Conservation (phyloP, 202 grass and related monocot species). For the Bolboschoenoplectus hybrid region DNA sequence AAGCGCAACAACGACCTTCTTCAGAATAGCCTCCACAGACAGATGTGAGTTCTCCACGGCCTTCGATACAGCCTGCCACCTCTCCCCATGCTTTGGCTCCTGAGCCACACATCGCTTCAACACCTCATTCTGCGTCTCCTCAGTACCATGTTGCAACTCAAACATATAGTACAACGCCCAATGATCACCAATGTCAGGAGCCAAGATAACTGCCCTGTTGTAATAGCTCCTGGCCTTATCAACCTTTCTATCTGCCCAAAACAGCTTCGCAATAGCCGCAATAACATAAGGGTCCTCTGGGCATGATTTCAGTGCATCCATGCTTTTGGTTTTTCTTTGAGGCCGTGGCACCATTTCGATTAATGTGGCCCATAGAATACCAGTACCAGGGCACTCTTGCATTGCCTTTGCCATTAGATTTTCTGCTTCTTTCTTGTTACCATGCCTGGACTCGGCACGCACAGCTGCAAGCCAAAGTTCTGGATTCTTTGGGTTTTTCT, state of each 20-base stretch:
- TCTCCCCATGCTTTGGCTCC: conserved; percentile 88
- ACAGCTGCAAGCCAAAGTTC: conserved; percentile 94
- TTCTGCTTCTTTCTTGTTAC: conserved; percentile 84
- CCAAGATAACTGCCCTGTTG: conserved; percentile 79
- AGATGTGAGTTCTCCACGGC: conserved; percentile 84
- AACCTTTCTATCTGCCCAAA: conserved; percentile 85
- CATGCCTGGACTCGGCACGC: conserved; percentile 71
- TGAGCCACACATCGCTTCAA: conserved; percentile 71
- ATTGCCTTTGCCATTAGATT: conserved; percentile 79
- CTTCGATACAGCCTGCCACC: conserved; percentile 78
- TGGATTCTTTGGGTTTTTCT: conserved; percentile 81
- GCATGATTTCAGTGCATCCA: conserved; percentile 76
- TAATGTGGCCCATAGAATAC: conserved; percentile 78
- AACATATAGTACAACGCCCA: conserved; percentile 88
- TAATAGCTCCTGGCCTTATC: conserved; percentile 83
- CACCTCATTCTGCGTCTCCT: conserved; percentile 74
- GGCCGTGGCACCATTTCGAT: conserved; percentile 86
- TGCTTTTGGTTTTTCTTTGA: conserved; percentile 71
- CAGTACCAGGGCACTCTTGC: conserved; percentile 88
- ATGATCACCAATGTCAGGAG: conserved; percentile 80
- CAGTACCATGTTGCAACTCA: conserved; percentile 79
- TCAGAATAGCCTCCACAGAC: conserved; percentile 66
- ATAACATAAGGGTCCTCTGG: conserved; percentile 82
- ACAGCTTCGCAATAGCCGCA: conserved; percentile 82
- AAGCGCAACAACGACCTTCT: conserved; percentile 68